phyloP scores from a whole-genome alignment of 2,329 filamentous ascomycete species.

The Diaporthe australafricana region DNA sequence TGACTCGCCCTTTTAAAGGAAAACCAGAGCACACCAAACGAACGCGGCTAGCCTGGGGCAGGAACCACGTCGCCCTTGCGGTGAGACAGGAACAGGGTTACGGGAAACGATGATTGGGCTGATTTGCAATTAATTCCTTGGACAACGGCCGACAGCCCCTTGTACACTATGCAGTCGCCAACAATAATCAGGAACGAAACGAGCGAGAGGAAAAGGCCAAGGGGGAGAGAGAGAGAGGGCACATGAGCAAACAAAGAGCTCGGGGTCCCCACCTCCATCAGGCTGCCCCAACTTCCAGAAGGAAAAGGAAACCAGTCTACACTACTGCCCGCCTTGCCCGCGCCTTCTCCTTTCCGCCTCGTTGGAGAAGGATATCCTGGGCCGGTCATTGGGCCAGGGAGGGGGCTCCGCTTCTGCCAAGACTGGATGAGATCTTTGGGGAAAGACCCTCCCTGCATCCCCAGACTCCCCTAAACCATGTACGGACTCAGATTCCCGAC shows the following conservation, averaged over 20 bases:
- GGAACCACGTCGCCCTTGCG: slow-evolving; percentile 3
- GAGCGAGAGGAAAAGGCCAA: neutral
- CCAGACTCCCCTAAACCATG: neutral
- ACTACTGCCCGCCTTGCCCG: slow-evolving; percentile 8
- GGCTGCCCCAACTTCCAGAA: slow-evolving; percentile 16
- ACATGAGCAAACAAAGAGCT: slow-evolving; percentile 11
- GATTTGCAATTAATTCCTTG: slow-evolving; percentile 5
- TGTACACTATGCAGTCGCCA: neutral
- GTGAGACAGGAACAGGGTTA: slow-evolving; percentile 15
- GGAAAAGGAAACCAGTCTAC: neutral
- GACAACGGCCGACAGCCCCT: neutral
- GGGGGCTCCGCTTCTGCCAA: neutral
- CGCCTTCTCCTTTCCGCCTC: slow-evolving; percentile 7
- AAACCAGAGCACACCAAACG: neutral
- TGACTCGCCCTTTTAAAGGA: slow-evolving; percentile 24
- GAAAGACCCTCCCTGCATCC: neutral
- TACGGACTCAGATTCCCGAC: neutral
- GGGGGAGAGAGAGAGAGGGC: neutral
- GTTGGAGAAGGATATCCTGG: neutral
- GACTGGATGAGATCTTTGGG: neutral
- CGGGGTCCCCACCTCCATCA: no score
- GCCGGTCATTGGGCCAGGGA: neutral
- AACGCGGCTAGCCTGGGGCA: slow-evolving; percentile 7
- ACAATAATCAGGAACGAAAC: slow-evolving; percentile 11
- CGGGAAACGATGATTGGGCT: slow-evolving; percentile 16